Conservation (phyloP, 345 rosid species). For the Pelargonium nanum region DNA sequence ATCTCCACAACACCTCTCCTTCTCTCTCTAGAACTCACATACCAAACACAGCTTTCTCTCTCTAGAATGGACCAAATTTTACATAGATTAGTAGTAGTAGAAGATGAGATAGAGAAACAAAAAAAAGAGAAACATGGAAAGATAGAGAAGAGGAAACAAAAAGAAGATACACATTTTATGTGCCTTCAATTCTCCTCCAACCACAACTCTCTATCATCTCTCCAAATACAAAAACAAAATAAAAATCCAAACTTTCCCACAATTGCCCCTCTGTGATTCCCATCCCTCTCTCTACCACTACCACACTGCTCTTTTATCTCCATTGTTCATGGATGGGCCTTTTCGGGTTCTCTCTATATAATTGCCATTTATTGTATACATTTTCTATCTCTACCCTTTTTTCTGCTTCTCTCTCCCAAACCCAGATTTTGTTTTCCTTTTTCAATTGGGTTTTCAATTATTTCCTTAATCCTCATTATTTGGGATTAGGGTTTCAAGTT, state of each 20-base stretch:
- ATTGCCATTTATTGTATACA: neutral
- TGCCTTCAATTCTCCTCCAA: neutral
- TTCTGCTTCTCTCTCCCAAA: neutral
- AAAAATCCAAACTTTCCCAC: neutral
- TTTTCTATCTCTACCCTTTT: conserved; percentile 1
- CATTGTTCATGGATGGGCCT: neutral
- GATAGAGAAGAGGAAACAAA: neutral
- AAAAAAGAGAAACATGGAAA: neutral
- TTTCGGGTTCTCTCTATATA: neutral
- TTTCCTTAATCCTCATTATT: too few relatives aligned
- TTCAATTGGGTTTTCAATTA: too few relatives aligned
- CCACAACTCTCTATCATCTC: neutral
- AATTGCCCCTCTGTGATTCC: neutral
- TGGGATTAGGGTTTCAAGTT: too few relatives aligned
- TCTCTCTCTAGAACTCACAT: neutral
- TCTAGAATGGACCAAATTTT: neutral
- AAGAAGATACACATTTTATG: neutral
- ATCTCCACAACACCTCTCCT: neutral
- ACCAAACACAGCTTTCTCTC: neutral
- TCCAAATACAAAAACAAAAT: neutral
- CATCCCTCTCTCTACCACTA: neutral
- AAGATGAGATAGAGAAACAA: neutral
- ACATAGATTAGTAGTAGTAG: neutral
- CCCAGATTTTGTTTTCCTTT: too few relatives aligned
- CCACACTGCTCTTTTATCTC: neutral